A percentile compares a stretch with the other conserved stretches of the same genome.
These are phyloP conservation scores for Novymonas esmeraldas DNA, from an alignment of 208 protist species.

Conservation along the genomic window DNA sequence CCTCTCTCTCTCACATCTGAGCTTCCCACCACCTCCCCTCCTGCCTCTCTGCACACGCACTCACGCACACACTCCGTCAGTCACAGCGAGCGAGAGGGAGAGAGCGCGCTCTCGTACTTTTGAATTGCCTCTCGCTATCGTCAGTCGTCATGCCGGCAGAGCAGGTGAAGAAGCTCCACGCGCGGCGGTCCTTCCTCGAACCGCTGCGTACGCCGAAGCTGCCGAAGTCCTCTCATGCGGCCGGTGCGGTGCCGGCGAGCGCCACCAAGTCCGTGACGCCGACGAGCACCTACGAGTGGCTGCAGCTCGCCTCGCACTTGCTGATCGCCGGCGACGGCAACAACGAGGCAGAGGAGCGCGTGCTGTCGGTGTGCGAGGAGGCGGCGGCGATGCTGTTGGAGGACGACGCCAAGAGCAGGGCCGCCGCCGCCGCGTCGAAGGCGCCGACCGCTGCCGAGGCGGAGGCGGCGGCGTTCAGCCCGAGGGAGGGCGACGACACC, in stretches of 20 bases:
- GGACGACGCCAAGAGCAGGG: slow-evolving; percentile 31
- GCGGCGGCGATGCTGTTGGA: slow-evolving; percentile 52
- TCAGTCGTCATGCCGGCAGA: neutral
- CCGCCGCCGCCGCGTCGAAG: slow-evolving; percentile 5
- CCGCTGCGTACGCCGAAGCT: slow-evolving; percentile 6
- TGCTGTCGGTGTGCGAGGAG: slow-evolving; percentile 55
- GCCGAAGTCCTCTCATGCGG: neutral
- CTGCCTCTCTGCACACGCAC: neutral
- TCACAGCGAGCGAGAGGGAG: neutral
- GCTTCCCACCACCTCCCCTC: neutral
- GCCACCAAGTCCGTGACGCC: slow-evolving; percentile 12
- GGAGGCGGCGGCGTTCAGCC: slow-evolving; percentile 6
- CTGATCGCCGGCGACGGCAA: slow-evolving; percentile 27
- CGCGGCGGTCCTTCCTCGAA: slow-evolving; percentile 30
- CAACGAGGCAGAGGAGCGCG: slow-evolving; percentile 25
- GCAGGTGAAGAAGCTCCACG: neutral
- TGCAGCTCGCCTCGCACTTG: slow-evolving; percentile 45
- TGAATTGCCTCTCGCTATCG: too few relatives aligned
- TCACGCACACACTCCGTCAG: neutral
- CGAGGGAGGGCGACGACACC: slow-evolving; percentile 3
- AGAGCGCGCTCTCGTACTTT: neutral
- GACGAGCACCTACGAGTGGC: slow-evolving; percentile 36
- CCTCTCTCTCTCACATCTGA: neutral
- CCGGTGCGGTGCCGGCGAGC: slow-evolving; percentile 6
- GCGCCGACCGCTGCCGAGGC: slow-evolving; percentile 16